Evolutionary conservation across 2,329 filamentous ascomycete genomes (phyloP).

Genomic region (Pseudogymnoascus sp.): DNA sequence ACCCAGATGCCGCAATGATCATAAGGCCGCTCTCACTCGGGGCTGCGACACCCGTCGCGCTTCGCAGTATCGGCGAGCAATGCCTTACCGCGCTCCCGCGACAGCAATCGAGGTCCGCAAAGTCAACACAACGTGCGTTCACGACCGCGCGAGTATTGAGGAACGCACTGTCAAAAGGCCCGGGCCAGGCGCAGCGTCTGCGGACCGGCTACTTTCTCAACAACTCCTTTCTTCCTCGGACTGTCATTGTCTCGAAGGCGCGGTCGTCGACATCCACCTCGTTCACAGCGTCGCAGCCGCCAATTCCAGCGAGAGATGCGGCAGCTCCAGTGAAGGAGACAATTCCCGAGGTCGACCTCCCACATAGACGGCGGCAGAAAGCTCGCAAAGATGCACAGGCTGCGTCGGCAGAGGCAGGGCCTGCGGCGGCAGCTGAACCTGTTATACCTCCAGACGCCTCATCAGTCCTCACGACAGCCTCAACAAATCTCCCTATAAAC

Average conservation of each 20-base stretch:
- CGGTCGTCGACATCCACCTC: constrained; percentile 3
- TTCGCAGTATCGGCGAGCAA: not conserved
- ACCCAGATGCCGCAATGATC: constrained; percentile 10
- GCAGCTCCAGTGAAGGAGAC: not conserved
- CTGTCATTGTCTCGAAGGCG: not conserved
- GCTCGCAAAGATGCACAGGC: constrained; percentile 15
- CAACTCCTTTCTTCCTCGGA: constrained; percentile 1
- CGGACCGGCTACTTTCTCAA: not conserved
- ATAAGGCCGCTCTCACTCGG: constrained; percentile 10
- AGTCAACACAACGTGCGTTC: not conserved
- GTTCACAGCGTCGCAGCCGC: not conserved
- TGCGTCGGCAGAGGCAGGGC: constrained; percentile 19
- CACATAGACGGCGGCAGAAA: constrained; percentile 27
- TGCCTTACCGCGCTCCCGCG: not conserved
- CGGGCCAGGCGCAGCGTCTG: not conserved
- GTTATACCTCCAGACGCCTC: constrained; percentile 45
- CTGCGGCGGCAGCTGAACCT: constrained; percentile 14
- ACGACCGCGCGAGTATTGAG: constrained; percentile 8
- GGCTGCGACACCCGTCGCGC: constrained; percentile 7
- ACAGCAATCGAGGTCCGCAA: not conserved
- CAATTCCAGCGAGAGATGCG: not conserved
- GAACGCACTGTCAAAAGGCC: not conserved
- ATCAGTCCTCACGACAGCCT: constrained; percentile 46
- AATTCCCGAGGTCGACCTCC: constrained; percentile 18
- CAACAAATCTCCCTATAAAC: constrained; percentile 41